Percentiles rank a stretch among this genome's conserved stretches.
Conservation (phyloP, 306 rosid species). For the Fragaria nilgerrensis region DNA sequence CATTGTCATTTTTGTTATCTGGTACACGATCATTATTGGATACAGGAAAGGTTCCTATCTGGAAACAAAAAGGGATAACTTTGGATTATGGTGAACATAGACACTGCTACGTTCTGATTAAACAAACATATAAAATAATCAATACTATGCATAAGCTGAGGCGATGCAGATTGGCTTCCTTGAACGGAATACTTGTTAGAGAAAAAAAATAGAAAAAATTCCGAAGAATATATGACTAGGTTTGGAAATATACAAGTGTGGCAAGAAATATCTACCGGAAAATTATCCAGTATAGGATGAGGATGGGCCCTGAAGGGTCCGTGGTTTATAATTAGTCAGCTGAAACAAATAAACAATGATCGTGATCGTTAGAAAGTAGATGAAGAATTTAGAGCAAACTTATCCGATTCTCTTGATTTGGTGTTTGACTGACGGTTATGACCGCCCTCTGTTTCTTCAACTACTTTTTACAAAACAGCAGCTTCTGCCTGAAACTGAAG, state of each 20-base stretch:
- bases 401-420: background rate
- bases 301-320: background rate
- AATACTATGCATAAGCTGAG: background rate
- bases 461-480: slow-evolving; percentile 11
- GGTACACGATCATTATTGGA: background rate
- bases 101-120: background rate
- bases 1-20: background rate
- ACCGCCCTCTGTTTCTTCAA: slow-evolving; percentile 16
- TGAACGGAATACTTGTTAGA: background rate
- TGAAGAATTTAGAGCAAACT: background rate
- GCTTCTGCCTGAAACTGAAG: background rate
- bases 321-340: background rate
- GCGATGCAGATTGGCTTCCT: background rate
- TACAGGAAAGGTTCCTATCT: background rate
- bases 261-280: background rate
- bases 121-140: background rate
- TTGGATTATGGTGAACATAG: background rate
- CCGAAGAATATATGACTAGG: background rate
- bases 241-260: background rate
- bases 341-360: background rate
- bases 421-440: slow-evolving; percentile 33
- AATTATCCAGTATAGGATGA: background rate
- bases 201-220: background rate
- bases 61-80: background rate
- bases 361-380: background rate